phyloP scores from a whole-genome alignment of 2,329 filamentous ascomycete genomes.

The Drechslerella stenobrocha region DNA sequence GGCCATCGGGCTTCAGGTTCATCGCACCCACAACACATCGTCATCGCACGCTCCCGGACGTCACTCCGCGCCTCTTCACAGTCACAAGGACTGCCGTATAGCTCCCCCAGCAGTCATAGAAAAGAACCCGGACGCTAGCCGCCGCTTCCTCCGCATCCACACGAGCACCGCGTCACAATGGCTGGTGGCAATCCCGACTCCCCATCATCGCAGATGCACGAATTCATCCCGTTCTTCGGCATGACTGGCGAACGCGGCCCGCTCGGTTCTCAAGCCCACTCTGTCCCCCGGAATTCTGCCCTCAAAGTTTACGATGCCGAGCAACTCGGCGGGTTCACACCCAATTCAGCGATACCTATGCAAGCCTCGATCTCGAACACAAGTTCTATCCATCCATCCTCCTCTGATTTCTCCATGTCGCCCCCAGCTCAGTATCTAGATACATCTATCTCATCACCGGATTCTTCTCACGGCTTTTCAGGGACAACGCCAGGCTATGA shows the following conservation, averaged over 20 bases:
- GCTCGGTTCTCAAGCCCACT: constrained; percentile 27
- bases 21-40: constrained; percentile 18
- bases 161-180: constrained; percentile 14
- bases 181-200: constrained; percentile 41
- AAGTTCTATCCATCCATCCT: constrained; percentile 41
- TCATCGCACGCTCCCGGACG: constrained; percentile 1
- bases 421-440: constrained; percentile 37
- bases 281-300: constrained; percentile 31
- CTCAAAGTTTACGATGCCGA: constrained; percentile 38
- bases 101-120: neutral
- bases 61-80: neutral
- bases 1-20: neutral
- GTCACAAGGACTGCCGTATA: neutral
- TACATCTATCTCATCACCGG: constrained; percentile 36
- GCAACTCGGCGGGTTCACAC: constrained; percentile 41
- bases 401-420: constrained; percentile 48
- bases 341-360: constrained; percentile 46
- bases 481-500: constrained; percentile 45
- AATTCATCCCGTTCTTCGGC: constrained; percentile 25
- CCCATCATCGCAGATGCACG: constrained; percentile 26
- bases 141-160: neutral
- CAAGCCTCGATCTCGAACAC: constrained; percentile 41
- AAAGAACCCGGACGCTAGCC: neutral
- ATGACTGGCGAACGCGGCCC: constrained; percentile 30
- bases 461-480: constrained; percentile 41